Conservation (phyloP, 2,329 filamentous ascomycete genomes). For the Fusarium keratoplasticum region DNA sequence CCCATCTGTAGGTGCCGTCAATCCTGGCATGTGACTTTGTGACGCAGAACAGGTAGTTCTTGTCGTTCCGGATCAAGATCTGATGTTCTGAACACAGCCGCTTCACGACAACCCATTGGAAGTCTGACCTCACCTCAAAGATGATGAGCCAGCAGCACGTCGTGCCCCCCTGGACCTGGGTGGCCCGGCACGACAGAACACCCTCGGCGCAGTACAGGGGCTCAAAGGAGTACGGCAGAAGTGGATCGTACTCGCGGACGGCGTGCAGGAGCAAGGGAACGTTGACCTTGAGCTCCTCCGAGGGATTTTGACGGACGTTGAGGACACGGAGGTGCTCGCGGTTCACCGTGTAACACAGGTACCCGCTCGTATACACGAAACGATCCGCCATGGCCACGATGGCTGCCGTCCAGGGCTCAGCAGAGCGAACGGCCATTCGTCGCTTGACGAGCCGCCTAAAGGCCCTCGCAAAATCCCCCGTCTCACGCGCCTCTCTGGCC, state of each 20-base stretch:
- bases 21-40: constrained; percentile 66
- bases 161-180: constrained; percentile 49
- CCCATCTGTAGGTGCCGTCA: constrained; percentile 72
- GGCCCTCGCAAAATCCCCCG: constrained; percentile 34
- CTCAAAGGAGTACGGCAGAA: constrained; percentile 59
- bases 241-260: constrained; percentile 49
- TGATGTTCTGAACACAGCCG: constrained; percentile 61
- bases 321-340: constrained; percentile 64
- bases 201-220: constrained; percentile 68
- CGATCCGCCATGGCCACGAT: constrained; percentile 69
- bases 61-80: constrained; percentile 76
- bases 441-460: constrained; percentile 72
- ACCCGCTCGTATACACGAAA: constrained; percentile 72
- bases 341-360: constrained; percentile 71
- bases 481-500: constrained; percentile 31
- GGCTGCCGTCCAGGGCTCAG: constrained; percentile 70
- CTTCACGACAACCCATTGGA: constrained; percentile 54
- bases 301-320: constrained; percentile 63
- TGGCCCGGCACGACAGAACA: constrained; percentile 69
- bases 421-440: constrained; percentile 68
- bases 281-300: constrained; percentile 67
- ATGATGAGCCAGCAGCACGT: constrained; percentile 65
- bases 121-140: constrained; percentile 53
- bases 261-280: constrained; percentile 57
- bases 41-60: constrained; percentile 72